Percentiles rank a stretch among this genome's conserved stretches.
phyloP scores from a whole-genome alignment of 495 filamentous ascomycete species.

The Penicillium macrosclerotiorum region DNA sequence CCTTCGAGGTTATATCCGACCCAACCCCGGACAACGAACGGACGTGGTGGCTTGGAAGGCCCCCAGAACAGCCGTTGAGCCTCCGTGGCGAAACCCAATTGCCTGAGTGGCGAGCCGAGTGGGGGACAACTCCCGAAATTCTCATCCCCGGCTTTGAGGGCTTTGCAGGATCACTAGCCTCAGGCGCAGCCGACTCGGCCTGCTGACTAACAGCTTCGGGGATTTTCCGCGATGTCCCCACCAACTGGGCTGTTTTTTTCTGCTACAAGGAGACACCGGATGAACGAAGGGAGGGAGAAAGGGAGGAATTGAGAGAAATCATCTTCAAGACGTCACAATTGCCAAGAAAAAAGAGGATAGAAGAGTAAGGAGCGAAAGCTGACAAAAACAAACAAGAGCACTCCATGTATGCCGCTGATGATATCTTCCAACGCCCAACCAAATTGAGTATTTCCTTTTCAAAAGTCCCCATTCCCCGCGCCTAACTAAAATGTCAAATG shows the following conservation, averaged over 20 bases:
- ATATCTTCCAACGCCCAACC: slow-evolving; percentile 2
- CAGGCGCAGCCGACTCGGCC: no score
- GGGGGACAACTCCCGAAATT: slow-evolving; percentile 8
- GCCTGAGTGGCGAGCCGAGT: slow-evolving; percentile 10
- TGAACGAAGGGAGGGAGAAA: no score
- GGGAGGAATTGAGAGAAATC: no score
- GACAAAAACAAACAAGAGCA: background rate
- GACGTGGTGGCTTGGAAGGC: background rate
- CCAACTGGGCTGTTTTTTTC: no score
- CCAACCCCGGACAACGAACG: background rate
- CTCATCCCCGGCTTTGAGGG: background rate
- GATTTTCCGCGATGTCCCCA: slow-evolving; percentile 6
- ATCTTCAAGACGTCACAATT: no score
- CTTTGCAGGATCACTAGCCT: no score
- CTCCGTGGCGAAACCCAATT: background rate
- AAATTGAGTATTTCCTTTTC: background rate
- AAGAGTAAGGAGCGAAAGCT: background rate
- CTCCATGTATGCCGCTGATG: slow-evolving; percentile 1
- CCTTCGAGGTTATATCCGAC: slow-evolving; percentile 1
- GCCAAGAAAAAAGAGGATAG: background rate
- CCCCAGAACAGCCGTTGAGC: background rate
- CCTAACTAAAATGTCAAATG: slow-evolving; percentile 6
- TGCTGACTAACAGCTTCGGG: slow-evolving; percentile 1
- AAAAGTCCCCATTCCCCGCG: slow-evolving; percentile 1
- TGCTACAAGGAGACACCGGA: no score